These are phyloP conservation scores for Lentinula guzmanii DNA, from an alignment of 768 basidiomycete species.

Conservation along the genomic window DNA sequence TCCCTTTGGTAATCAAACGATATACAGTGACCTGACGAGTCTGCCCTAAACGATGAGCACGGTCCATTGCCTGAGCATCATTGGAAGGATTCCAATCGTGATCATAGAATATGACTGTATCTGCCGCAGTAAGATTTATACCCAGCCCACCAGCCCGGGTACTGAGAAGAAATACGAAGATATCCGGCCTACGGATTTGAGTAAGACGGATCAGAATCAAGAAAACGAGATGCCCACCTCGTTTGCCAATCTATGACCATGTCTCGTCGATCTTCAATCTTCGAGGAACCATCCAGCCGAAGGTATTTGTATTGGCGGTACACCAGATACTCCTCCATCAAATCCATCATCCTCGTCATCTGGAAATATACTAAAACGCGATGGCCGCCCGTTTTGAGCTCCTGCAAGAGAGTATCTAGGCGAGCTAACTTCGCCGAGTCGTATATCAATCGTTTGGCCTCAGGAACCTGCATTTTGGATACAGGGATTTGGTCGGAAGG, in stretches of 20 bases:
- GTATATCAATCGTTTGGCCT: constrained; percentile 89
- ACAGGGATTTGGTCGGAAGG: constrained; percentile 69
- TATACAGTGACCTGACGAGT: constrained; percentile 97
- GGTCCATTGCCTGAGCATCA: constrained; percentile 98
- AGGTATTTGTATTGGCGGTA: constrained; percentile 96
- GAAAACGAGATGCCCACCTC: constrained; percentile 43
- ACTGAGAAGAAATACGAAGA: constrained; percentile 86
- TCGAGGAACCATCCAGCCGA: constrained; percentile 88
- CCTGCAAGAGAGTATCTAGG: constrained; percentile 82
- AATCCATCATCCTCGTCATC: constrained; percentile 99
- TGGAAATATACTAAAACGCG: constrained; percentile 97
- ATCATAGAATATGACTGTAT: constrained; percentile 94
- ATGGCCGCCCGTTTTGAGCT: constrained; percentile 90
- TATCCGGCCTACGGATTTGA: constrained; percentile 56
- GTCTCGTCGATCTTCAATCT: constrained; percentile 92
- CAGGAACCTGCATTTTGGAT: constrained; percentile 87
- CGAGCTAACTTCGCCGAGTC: constrained; percentile 96
- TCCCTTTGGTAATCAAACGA: constrained; percentile 87
- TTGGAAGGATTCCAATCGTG: constrained; percentile 98
- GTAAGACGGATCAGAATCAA: background rate
- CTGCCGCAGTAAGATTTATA: constrained; percentile 93
- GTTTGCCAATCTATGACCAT: constrained; percentile 99
- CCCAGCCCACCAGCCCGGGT: constrained; percentile 95
- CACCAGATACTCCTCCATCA: constrained; percentile 98
- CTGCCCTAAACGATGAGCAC: constrained; percentile 94